Evolutionary conservation across 176 grass and related monocot species (phyloP).

Genomic region (Otatea glauca): DNA sequence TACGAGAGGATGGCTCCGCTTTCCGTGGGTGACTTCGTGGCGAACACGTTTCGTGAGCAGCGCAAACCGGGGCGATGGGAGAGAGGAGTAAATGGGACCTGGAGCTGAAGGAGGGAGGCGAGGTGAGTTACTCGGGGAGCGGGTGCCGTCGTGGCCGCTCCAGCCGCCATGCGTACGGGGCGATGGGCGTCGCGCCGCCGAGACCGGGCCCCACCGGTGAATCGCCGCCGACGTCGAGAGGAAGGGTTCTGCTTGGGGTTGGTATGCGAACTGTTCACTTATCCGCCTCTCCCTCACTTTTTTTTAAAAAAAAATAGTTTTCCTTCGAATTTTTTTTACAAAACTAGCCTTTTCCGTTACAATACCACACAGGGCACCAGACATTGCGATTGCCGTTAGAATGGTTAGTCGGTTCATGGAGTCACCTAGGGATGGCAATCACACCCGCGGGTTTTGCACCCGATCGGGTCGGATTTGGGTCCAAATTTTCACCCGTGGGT

Average conservation of each 20-base stretch:
- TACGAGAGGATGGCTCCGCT: neutral
- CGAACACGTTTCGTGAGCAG: neutral
- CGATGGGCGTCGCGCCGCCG: neutral
- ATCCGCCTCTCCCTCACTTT: no score
- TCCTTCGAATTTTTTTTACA: no score
- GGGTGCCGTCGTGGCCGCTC: neutral
- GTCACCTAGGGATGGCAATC: no score
- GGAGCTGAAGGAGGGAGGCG: neutral
- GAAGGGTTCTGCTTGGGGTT: neutral
- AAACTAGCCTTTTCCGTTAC: no score
- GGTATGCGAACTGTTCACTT: no score
- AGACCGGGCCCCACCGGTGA: neutral
- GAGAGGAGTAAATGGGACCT: neutral
- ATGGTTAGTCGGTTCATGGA: no score
- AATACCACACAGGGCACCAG: no score
- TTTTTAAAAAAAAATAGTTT: no score
- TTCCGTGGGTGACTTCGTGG: neutral
- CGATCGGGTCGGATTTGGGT: no score
- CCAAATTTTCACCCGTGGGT: no score
- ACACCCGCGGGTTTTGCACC: no score
- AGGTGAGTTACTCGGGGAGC: neutral
- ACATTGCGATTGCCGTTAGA: no score
- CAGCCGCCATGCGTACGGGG: neutral
- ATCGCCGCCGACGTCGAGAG: neutral
- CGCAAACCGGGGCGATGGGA: neutral